These are phyloP conservation scores for Telopea speciosissima DNA, from an alignment of 177 flowering plant species.

Conservation along the genomic window DNA sequence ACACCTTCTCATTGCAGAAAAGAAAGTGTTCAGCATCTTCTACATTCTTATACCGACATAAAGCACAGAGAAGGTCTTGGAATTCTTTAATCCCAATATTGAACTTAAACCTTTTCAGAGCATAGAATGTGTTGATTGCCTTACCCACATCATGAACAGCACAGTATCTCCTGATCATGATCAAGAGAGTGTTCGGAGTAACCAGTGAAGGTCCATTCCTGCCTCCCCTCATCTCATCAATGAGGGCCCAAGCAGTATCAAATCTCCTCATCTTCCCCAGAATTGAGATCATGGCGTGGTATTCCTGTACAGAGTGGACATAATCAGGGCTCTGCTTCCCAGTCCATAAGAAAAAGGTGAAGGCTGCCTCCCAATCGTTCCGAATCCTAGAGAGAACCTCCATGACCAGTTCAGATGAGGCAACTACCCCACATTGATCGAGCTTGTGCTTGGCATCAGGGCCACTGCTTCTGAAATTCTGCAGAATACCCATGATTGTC, in stretches of 20 bases:
- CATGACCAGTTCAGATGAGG: constrained; percentile 46
- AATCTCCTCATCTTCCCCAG: constrained; percentile 80
- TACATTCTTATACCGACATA: constrained; percentile 81
- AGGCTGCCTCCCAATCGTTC: constrained; percentile 75
- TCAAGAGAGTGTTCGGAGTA: constrained; percentile 59
- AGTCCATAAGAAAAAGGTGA: constrained; percentile 81
- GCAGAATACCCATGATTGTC: constrained; percentile 28
- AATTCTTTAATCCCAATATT: constrained; percentile 55
- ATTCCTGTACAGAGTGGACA: constrained; percentile 48
- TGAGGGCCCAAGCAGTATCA: constrained; percentile 75
- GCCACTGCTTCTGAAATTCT: constrained; percentile 16
- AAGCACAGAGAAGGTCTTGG: constrained; percentile 65
- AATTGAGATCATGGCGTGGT: constrained; percentile 68
- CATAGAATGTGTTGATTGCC: constrained; percentile 70
- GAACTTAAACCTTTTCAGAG: constrained; percentile 48
- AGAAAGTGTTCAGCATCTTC: constrained; percentile 85
- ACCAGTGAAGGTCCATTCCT: constrained; percentile 40
- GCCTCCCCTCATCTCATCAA: constrained; percentile 68
- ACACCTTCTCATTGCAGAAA: constrained; percentile 47
- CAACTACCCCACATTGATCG: constrained; percentile 36
- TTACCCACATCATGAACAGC: constrained; percentile 73
- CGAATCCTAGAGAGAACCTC: constrained; percentile 58
- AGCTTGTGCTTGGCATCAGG: constrained; percentile 34
- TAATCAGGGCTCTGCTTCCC: constrained; percentile 54
- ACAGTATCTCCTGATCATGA: constrained; percentile 72